Evolutionary conservation across 352 stramenopile species (phyloP), one percentile per base, ranked within the genome.

Genomic region (Globisporangium polare): DNA sequence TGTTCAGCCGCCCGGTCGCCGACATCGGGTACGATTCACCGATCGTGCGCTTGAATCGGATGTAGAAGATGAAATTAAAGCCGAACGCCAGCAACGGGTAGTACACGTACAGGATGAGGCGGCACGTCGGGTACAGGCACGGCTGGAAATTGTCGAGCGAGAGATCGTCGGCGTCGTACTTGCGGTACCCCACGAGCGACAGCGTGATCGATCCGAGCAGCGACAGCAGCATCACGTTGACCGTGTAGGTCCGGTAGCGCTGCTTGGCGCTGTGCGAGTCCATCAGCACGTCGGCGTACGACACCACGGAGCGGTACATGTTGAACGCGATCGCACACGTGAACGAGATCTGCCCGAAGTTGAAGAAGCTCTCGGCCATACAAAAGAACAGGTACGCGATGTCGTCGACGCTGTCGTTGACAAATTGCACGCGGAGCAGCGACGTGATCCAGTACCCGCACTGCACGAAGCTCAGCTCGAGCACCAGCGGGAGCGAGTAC

Each of bases 11-110:
- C 0, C 78, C 78, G 0, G 77, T 87, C 3, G 81, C 81, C 9
- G 81, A 89, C 47, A 83, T 86, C 0, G 81, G 81, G 60, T 90
- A 90, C 10, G 78, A 81, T 55, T 83, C 73, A 29, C 81, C 81
- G 53, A 90, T 90, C 18, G 77, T 89, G 24, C 78, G 78, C 65
- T 88, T 89, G 56, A 90, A 90, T 7, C 81, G 81, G 49, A 88
- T 53, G 72, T 90, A 90, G 49, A 90, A 89, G 46, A 90, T 83
- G 47, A 89, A 88, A 62, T 85, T 89, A 67, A 89, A 89, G 18
- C 67, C 74, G 56, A 90, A 90, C 9, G 78, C 81, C 46, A 90
- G 52, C 47, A 90, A 65, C 52, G 81, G 81, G 58, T 88, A 90
- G 66, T 89, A 90, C 37, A 90, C 77, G 66, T 90, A 90, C 66